phyloP scores from a whole-genome alignment of 495 filamentous ascomycete genomes.

The Copromyces sp. region DNA sequence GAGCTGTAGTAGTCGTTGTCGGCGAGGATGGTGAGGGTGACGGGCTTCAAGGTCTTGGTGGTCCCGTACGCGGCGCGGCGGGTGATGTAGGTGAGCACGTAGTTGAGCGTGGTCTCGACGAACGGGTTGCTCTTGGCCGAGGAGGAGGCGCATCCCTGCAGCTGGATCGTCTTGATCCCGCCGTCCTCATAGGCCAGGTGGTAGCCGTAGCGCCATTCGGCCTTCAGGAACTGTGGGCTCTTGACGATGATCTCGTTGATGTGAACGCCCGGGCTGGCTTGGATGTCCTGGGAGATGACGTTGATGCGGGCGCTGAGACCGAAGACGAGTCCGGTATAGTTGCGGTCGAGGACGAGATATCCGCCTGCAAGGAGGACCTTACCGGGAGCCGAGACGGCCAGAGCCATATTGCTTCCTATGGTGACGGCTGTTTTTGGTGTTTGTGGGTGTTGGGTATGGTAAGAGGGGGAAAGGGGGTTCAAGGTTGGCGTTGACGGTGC shows the following conservation, averaged over 20 bases:
- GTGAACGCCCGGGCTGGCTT: slow-evolving; percentile 45
- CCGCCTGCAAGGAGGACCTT: slow-evolving; percentile 93
- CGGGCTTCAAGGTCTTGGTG: slow-evolving; percentile 49
- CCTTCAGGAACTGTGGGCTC: slow-evolving; percentile 82
- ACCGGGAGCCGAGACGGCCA: slow-evolving; percentile 81
- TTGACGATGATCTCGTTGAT: slow-evolving; percentile 67
- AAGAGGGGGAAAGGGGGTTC: not conserved
- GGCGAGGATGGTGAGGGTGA: slow-evolving; percentile 78
- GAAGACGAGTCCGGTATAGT: slow-evolving; percentile 83
- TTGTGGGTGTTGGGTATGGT: not conserved
- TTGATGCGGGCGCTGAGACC: slow-evolving; percentile 92
- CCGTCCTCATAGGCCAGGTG: slow-evolving; percentile 55
- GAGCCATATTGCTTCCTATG: slow-evolving; percentile 19
- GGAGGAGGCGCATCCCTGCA: slow-evolving; percentile 47
- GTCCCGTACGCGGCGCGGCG: slow-evolving; percentile 42
- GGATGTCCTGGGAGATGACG: slow-evolving; percentile 59
- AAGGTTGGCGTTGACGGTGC: not conserved
- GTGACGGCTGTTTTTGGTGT: slow-evolving; percentile 4
- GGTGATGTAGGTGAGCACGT: slow-evolving; percentile 73
- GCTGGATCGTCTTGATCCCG: slow-evolving; percentile 66
- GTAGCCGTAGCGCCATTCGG: slow-evolving; percentile 78
- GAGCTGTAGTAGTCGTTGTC: slow-evolving; percentile 97
- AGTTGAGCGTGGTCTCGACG: slow-evolving; percentile 80
- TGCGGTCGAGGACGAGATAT: slow-evolving; percentile 85
- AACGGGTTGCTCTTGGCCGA: slow-evolving; percentile 56